phyloP scores from a whole-genome alignment of 352 stramenopile species.

The Labyrinthula sp. region DNA sequence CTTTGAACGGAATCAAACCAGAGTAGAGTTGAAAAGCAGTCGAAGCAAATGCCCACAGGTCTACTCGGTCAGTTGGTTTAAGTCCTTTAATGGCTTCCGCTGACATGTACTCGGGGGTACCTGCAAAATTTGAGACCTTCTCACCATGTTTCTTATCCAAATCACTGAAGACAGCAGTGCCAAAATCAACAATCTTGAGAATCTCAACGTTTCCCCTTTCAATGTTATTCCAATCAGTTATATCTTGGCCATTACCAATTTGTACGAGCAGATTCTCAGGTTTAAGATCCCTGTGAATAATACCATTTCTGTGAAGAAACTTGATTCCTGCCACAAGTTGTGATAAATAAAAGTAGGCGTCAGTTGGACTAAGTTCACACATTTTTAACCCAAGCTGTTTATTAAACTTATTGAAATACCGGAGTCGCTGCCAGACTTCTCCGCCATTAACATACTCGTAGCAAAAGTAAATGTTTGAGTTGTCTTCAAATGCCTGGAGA shows the following conservation, averaged over 20 bases:
- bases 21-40: slow-evolving; percentile 49
- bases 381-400: slow-evolving; percentile 1
- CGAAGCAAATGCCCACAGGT: slow-evolving; percentile 52
- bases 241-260: slow-evolving; percentile 26
- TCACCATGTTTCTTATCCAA: slow-evolving; percentile 57
- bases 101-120: slow-evolving; percentile 67
- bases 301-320: slow-evolving; percentile 4
- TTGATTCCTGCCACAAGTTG: slow-evolving; percentile 22
- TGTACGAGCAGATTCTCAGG: slow-evolving; percentile 27
- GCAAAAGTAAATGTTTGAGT: slow-evolving; percentile 4
- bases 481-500: slow-evolving; percentile 17
- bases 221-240: too few species aligned
- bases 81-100: slow-evolving; percentile 42
- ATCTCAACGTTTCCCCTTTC: slow-evolving; percentile 9
- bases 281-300: slow-evolving; percentile 27
- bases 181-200: slow-evolving; percentile 62
- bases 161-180: slow-evolving; percentile 58
- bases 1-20: slow-evolving; percentile 50
- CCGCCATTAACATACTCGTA: slow-evolving; percentile 8
- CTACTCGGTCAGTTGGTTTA: slow-evolving; percentile 37
- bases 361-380: not conserved
- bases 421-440: slow-evolving; percentile 16
- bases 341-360: slow-evolving; percentile 10
- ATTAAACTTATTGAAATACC: too few species aligned
- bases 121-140: slow-evolving; percentile 66